Percentiles rank a stretch among this genome's conserved stretches.
Evolutionary conservation across 352 stramenopile species (phyloP).

Genomic region (Globisporangium lucens): DNA sequence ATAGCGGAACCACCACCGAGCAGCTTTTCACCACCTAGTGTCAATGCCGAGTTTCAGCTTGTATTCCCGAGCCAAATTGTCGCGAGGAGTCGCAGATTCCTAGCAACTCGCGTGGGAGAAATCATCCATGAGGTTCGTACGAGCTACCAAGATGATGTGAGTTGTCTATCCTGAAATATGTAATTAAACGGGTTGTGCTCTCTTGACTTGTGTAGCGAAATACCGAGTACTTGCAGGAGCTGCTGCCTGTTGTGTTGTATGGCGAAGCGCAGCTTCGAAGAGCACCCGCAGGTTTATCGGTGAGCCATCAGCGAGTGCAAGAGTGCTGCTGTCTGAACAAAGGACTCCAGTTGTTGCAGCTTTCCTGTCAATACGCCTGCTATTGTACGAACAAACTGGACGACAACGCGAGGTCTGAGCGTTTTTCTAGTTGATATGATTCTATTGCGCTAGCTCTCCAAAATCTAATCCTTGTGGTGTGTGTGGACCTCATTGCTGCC

Average conservation of each 20-base stretch:
- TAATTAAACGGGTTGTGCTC: too few relatives aligned
- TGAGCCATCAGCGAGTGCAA: neutral
- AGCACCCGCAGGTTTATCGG: neutral
- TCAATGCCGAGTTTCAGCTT: constrained; percentile 11
- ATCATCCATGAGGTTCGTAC: constrained; percentile 15
- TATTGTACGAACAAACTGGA: constrained; percentile 39
- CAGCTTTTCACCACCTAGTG: neutral
- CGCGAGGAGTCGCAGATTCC: constrained; percentile 11
- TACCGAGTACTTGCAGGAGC: constrained; percentile 25
- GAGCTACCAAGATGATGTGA: neutral
- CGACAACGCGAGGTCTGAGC: constrained; percentile 26
- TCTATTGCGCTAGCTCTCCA: neutral
- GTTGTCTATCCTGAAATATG: too few relatives aligned
- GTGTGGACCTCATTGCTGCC: neutral
- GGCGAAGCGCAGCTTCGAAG: constrained; percentile 1
- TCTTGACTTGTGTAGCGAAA: constrained; percentile 16
- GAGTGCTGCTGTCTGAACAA: constrained; percentile 17
- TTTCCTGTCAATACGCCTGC: constrained; percentile 64
- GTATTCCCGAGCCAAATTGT: constrained; percentile 9
- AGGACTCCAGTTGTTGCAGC: constrained; percentile 42
- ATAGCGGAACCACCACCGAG: neutral
- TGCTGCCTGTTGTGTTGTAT: constrained; percentile 39
- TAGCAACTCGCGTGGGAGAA: constrained; percentile 14
- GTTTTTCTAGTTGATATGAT: neutral
- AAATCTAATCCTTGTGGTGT: neutral